Conservation (phyloP, 768 basidiomycete genomes). For the Lentinula detonsa region DNA sequence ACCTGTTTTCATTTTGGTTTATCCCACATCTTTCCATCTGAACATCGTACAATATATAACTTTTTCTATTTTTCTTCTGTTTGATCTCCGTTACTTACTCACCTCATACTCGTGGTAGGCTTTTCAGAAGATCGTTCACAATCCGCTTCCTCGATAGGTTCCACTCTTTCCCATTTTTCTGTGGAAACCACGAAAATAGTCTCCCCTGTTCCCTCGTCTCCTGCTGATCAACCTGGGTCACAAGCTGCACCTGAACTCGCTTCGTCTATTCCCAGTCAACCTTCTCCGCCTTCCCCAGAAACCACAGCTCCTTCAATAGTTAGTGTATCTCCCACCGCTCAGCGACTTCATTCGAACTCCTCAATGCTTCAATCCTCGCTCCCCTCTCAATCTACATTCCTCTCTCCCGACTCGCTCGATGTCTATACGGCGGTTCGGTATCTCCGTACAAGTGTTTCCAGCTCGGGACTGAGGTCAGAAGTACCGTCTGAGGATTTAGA, state of each 20-base stretch:
- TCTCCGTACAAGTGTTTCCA: not conserved
- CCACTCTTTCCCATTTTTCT: not conserved
- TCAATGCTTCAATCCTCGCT: not conserved
- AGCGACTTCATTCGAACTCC: not conserved
- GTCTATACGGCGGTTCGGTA: not conserved
- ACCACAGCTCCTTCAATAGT: not conserved
- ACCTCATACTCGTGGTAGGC: not conserved
- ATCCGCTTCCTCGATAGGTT: not conserved
- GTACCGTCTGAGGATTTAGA: not conserved
- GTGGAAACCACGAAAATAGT: not conserved
- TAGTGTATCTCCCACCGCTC: not conserved
- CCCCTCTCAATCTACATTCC: not conserved
- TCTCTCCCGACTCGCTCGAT: not conserved
- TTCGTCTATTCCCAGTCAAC: not conserved
- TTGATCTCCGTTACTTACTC: not conserved
- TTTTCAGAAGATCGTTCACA: not conserved
- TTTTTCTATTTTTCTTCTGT: not conserved
- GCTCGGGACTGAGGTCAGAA: not conserved
- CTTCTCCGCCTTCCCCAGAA: not conserved
- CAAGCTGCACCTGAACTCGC: not conserved
- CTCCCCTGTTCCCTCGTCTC: not conserved
- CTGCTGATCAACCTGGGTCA: not conserved
- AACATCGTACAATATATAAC: not conserved
- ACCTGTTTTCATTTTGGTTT: not conserved
- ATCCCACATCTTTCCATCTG: not conserved